These are phyloP conservation scores for Corynespora cassiicola DNA, from an alignment of 2,329 filamentous ascomycete species.

Conservation along the genomic window DNA sequence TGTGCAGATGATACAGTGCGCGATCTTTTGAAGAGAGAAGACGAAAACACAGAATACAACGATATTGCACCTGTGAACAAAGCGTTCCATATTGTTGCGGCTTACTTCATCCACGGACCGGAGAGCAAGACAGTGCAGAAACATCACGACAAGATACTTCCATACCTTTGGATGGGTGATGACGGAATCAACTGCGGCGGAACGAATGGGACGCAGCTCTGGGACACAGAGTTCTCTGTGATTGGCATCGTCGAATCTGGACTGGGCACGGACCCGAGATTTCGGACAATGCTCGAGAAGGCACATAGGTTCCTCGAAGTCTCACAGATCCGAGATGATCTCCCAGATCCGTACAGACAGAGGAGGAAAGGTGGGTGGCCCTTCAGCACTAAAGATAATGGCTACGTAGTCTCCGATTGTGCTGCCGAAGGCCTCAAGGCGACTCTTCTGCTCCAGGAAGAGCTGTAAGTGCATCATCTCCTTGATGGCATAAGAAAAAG, in stretches of 20 bases:
- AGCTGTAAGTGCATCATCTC: neutral
- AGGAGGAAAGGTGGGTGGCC: slow-evolving; percentile 8
- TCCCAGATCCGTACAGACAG: slow-evolving; percentile 1
- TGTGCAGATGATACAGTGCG: slow-evolving; percentile 1
- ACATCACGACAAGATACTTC: slow-evolving; percentile 2
- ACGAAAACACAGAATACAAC: slow-evolving; percentile 6
- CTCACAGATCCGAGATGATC: slow-evolving; percentile 3
- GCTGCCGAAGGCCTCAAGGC: slow-evolving; percentile 5
- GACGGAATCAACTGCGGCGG: slow-evolving; percentile 2
- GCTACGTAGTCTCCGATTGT: slow-evolving; percentile 5
- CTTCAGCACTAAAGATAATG: slow-evolving; percentile 8
- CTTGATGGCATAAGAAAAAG: too few species aligned
- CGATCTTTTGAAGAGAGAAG: slow-evolving; percentile 7
- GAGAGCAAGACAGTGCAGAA: neutral
- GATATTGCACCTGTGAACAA: slow-evolving; percentile 3
- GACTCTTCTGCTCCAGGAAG: slow-evolving; percentile 5
- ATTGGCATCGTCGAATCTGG: slow-evolving; percentile 1
- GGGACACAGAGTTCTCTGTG: slow-evolving; percentile 7
- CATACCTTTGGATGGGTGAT: slow-evolving; percentile 3
- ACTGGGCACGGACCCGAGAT: too few species aligned
- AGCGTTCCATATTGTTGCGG: slow-evolving; percentile 2
- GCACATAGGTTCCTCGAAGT: slow-evolving; percentile 6
- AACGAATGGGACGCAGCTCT: slow-evolving; percentile 7
- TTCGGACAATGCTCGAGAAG: neutral
- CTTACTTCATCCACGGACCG: slow-evolving; percentile 1